Conservation (phyloP, 1,284 basidiomycete genomes). For the Leccinum fallax region DNA sequence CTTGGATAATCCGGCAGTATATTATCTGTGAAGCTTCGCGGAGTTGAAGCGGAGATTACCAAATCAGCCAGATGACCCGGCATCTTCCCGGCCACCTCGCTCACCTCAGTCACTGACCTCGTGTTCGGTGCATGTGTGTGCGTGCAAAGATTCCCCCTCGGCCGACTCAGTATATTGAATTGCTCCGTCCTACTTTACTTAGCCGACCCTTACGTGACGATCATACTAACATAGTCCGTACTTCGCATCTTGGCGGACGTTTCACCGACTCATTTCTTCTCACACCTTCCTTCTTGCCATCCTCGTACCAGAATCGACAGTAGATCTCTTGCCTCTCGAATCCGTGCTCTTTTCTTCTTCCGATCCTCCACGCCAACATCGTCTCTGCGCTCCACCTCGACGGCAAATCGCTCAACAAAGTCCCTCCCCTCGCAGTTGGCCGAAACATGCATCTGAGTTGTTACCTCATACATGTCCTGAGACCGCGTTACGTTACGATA, state of each 20-base stretch:
- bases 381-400: neutral
- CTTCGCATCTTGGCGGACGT: neutral
- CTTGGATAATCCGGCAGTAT: slow-evolving; percentile 19
- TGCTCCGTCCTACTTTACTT: neutral
- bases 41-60: slow-evolving; percentile 27
- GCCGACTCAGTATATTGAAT: neutral
- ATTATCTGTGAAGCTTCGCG: slow-evolving; percentile 22
- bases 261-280: slow-evolving; percentile 6
- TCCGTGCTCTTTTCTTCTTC: slow-evolving; percentile 7
- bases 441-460: slow-evolving; percentile 17
- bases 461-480: slow-evolving; percentile 1
- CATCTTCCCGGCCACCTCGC: slow-evolving; percentile 7
- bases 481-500: neutral
- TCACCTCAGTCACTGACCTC: slow-evolving; percentile 17
- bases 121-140: slow-evolving; percentile 15
- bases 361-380: slow-evolving; percentile 20
- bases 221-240: slow-evolving; percentile 4
- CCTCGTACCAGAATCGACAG: neutral
- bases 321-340: neutral
- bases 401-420: slow-evolving; percentile 4
- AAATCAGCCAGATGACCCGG: slow-evolving; percentile 14
- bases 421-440: neutral
- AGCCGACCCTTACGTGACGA: neutral
- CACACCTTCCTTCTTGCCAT: slow-evolving; percentile 19
- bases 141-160: slow-evolving; percentile 14